Percentiles rank a stretch among this genome's conserved stretches.
Conservation (phyloP, 192 early-diverging fungal genomes). For the Coemansia aciculifera region DNA sequence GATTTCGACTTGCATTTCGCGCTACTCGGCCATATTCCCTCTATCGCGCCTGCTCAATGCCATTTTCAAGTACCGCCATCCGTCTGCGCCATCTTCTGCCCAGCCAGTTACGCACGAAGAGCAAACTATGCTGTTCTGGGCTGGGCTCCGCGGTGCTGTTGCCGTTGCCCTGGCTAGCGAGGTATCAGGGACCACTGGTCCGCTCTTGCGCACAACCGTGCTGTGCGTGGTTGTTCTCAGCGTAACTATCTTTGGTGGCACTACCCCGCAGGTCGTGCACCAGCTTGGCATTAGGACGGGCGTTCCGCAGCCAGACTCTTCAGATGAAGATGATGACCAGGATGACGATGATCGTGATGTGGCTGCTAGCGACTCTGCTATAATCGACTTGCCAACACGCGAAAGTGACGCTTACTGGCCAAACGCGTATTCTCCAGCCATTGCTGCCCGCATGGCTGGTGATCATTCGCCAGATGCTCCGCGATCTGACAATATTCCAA, state of each 20-base stretch:
- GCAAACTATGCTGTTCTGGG: conserved; percentile 96
- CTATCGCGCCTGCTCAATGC: conserved; percentile 80
- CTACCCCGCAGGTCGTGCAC: conserved; percentile 78
- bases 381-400: conserved; percentile 5
- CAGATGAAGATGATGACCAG: conserved; percentile 42
- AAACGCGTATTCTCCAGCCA: background rate
- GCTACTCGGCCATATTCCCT: conserved; percentile 86
- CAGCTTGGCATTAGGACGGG: conserved; percentile 77
- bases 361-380: conserved; percentile 4
- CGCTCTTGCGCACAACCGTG: conserved; percentile 84
- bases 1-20: conserved; percentile 81
- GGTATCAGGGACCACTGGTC: conserved; percentile 65
- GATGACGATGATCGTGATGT: conserved; percentile 1
- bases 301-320: conserved; percentile 54
- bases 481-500: conserved; percentile 9
- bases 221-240: conserved; percentile 90
- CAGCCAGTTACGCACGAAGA: conserved; percentile 55
- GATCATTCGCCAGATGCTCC: background rate
- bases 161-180: conserved; percentile 92
- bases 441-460: background rate
- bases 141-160: conserved; percentile 92
- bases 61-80: conserved; percentile 60
- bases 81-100: conserved; percentile 54
- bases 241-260: conserved; percentile 90
- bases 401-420: background rate